Evolutionary conservation across 768 basidiomycete species (phyloP).

Genomic region (Kwoniella botswanensis): DNA sequence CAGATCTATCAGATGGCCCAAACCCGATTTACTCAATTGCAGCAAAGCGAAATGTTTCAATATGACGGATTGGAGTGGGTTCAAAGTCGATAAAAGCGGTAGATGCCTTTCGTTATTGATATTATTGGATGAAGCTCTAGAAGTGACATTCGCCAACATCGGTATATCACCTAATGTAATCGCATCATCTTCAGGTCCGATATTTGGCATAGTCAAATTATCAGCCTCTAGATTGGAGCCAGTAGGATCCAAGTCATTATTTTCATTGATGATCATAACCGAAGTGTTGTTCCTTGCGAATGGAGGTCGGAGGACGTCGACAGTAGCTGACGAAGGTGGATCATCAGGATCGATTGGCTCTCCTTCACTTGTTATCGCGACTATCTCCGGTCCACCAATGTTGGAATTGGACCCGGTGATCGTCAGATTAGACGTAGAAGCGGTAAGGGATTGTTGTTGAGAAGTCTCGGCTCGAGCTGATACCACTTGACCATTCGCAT

Average conservation of each 20-base stretch:
- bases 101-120: slow-evolving; percentile 61
- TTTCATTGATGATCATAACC: slow-evolving; percentile 85
- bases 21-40: slow-evolving; percentile 73
- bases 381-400: slow-evolving; percentile 6
- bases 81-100: slow-evolving; percentile 83
- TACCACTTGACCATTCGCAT: slow-evolving; percentile 62
- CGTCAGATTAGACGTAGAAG: not conserved
- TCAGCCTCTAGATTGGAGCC: slow-evolving; percentile 56
- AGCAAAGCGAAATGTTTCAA: slow-evolving; percentile 90
- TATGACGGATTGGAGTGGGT: slow-evolving; percentile 81
- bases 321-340: slow-evolving; percentile 31
- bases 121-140: slow-evolving; percentile 61
- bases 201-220: slow-evolving; percentile 25
- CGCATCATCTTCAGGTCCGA: slow-evolving; percentile 68
- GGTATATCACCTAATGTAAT: slow-evolving; percentile 95
- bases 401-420: not conserved
- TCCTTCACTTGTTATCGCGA: slow-evolving; percentile 1
- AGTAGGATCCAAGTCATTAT: slow-evolving; percentile 51
- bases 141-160: slow-evolving; percentile 82
- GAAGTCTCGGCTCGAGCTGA: slow-evolving; percentile 35
- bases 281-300: slow-evolving; percentile 80
- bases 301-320: slow-evolving; percentile 67
- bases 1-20: slow-evolving; percentile 71
- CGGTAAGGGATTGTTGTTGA: not conserved
- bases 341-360: slow-evolving; percentile 24